Evolutionary conservation across 129 eudicot species (phyloP), one percentile per base, ranked within the genome.

Genomic region (Centrapalus pauciflorus): DNA sequence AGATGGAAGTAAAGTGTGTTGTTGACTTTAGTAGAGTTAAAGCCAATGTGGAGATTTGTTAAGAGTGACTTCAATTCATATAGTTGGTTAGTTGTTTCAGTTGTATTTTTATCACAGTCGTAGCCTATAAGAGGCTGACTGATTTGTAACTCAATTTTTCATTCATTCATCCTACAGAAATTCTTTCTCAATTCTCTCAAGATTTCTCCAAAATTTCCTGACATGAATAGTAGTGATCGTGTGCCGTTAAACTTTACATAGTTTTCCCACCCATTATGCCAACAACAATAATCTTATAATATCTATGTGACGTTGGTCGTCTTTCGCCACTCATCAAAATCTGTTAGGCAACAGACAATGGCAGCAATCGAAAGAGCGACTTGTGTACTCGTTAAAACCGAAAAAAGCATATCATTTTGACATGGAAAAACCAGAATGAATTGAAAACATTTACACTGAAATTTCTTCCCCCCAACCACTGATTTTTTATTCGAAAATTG

Each of bases 381-480:
- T n/a, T 11, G 26, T 20, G 8, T 43, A 45, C 7, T 55, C 2
- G 14, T 1, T 10, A 51, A 38, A 37, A 2, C 50, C 17, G 7
- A 37, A 52, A 35, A 38, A 26, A n/a, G n/a, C 37, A 51, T 73
- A 73, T 27, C n/a, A 71, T 60, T 33, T 48, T 71, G 23, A 50
- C 57, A 16, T 13, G 14, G 26, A 29, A 48, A 40, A 48, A 48
- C 66, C 32, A 24, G 8, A 8, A 30, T 32, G 14, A 21, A 7
- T 30, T 48, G 55, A 63, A 63, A 63, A 12, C 69, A 24, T 48
- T 13, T 27, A 35, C 71, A 37, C 41, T 35, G 71, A 52, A 52
- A 63, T 9, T 46, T 35, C 43, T 35, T 11, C 26, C 17, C 23
- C 48, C 25, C 38, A 46, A 4, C 25, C 14, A 41, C 14, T 24